These are phyloP conservation scores for Dicorynia guianensis DNA, from an alignment of 306 rosid genomes.

Conservation along the genomic window DNA sequence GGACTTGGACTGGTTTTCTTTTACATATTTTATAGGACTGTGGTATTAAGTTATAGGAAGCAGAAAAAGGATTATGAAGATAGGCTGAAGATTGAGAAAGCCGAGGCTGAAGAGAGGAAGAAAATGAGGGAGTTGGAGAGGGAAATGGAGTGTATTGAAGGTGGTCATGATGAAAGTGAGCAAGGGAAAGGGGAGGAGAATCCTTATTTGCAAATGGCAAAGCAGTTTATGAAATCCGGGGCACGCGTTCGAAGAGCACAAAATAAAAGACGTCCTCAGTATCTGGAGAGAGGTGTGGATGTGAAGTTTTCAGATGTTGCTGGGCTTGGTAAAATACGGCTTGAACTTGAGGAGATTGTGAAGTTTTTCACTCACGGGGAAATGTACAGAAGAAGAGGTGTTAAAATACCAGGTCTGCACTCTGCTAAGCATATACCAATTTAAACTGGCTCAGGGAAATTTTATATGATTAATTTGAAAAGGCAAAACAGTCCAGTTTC, in stretches of 20 bases:
- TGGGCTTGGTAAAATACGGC: constrained; percentile 93
- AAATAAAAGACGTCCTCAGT: constrained; percentile 80
- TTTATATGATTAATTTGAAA: constrained; percentile 19
- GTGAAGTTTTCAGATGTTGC: constrained; percentile 96
- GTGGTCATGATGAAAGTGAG: constrained; percentile 66
- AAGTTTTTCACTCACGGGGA: constrained; percentile 99
- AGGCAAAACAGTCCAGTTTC: not conserved
- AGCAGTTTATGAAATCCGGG: constrained; percentile 96
- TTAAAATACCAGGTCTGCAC: constrained; percentile 86
- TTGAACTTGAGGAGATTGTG: constrained; percentile 98
- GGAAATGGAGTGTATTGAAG: constrained; percentile 67
- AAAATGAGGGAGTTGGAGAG: constrained; percentile 81
- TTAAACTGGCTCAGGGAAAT: constrained; percentile 20
- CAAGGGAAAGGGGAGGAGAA: constrained; percentile 75
- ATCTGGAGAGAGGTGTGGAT: constrained; percentile 91
- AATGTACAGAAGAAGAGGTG: constrained; percentile 94
- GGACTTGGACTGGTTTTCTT: constrained; percentile 77
- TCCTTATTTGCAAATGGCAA: constrained; percentile 85
- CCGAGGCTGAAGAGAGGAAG: constrained; percentile 94
- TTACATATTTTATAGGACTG: constrained; percentile 76
- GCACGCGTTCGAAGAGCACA: constrained; percentile 87
- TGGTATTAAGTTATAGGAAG: constrained; percentile 81
- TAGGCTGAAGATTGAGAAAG: constrained; percentile 85
- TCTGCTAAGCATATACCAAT: constrained; percentile 26
- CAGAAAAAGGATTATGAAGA: constrained; percentile 97